Percentiles rank a stretch among this genome's conserved stretches.
Evolutionary conservation across 2,329 filamentous ascomycete genomes (phyloP).

Genomic region (Cadophora sp.): DNA sequence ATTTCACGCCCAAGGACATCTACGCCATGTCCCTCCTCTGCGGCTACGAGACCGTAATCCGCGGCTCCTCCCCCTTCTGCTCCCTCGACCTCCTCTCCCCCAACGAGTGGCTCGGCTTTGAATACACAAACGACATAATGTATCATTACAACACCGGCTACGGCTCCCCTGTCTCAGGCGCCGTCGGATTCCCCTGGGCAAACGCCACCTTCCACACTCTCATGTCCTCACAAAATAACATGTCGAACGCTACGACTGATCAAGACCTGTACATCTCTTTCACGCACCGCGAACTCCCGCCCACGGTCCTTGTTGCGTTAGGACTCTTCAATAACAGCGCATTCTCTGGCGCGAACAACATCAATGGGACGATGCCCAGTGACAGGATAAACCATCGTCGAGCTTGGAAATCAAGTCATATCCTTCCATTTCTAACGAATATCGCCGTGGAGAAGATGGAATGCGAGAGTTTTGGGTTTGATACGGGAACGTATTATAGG

Average conservation of each 20-base stretch:
- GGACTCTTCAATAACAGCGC: constrained; percentile 61
- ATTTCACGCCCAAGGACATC: constrained; percentile 58
- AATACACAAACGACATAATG: constrained; percentile 57
- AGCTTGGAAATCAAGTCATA: constrained; percentile 56
- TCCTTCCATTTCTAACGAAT: constrained; percentile 60
- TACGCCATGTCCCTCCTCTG: constrained; percentile 58
- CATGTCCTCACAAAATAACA: constrained; percentile 40
- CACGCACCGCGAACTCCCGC: constrained; percentile 60
- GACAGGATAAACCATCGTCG: constrained; percentile 55
- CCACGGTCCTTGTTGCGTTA: constrained; percentile 58
- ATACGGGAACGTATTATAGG: constrained; percentile 53
- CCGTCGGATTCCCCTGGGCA: constrained; percentile 58
- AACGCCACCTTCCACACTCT: constrained; percentile 55
- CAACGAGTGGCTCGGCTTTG: constrained; percentile 56
- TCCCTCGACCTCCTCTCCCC: constrained; percentile 50
- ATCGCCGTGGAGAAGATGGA: constrained; percentile 59
- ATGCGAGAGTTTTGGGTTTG: constrained; percentile 56
- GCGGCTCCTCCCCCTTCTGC: constrained; percentile 55
- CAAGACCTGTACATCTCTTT: constrained; percentile 62
- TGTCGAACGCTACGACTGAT: constrained; percentile 41
- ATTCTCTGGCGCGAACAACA: constrained; percentile 51
- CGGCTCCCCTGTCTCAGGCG: constrained; percentile 52
- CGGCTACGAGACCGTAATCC: constrained; percentile 58
- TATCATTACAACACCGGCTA: constrained; percentile 61
- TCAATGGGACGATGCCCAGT: constrained; percentile 58